Conservation (phyloP, 2,329 filamentous ascomycete genomes). For the Emydomyces testavorans region DNA sequence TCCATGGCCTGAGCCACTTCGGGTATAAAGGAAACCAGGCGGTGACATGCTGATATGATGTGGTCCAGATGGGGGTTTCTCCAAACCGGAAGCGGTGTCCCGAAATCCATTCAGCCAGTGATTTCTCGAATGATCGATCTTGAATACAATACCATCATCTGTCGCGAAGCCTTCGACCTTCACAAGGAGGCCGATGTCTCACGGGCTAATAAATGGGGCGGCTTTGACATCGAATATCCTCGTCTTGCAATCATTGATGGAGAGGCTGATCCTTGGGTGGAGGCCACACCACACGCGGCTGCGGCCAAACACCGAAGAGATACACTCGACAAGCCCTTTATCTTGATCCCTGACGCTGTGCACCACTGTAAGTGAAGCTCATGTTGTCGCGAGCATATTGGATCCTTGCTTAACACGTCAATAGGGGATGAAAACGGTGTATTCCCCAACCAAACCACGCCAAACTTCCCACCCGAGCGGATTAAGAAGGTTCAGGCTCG, state of each 20-base stretch:
- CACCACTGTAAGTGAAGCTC: constrained; percentile 67
- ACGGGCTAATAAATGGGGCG: constrained; percentile 65
- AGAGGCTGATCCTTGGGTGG: constrained; percentile 67
- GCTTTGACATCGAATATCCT: constrained; percentile 58
- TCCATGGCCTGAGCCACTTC: no score
- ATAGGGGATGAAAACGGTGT: constrained; percentile 41
- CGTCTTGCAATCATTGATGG: constrained; percentile 70
- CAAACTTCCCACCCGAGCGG: constrained; percentile 36
- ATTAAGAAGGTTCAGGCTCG: constrained; percentile 39
- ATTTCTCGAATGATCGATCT: constrained; percentile 60
- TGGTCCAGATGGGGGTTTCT: constrained; percentile 60
- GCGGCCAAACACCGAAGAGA: constrained; percentile 46
- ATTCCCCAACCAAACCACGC: constrained; percentile 42
- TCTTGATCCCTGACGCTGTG: constrained; percentile 62
- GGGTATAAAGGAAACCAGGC: neutral
- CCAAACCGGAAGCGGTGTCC: constrained; percentile 59
- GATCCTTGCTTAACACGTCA: constrained; percentile 21
- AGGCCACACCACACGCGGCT: constrained; percentile 59
- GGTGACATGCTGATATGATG: neutral
- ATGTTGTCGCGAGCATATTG: constrained; percentile 27
- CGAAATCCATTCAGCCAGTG: constrained; percentile 52
- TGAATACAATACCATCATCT: constrained; percentile 51
- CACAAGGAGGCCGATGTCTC: constrained; percentile 50
- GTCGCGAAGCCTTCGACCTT: constrained; percentile 59
- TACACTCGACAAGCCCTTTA: constrained; percentile 55